Percentiles rank a stretch among this genome's conserved stretches.
Conservation (phyloP, 106 monocot genomes). For the Dactylorhiza incarnata region DNA sequence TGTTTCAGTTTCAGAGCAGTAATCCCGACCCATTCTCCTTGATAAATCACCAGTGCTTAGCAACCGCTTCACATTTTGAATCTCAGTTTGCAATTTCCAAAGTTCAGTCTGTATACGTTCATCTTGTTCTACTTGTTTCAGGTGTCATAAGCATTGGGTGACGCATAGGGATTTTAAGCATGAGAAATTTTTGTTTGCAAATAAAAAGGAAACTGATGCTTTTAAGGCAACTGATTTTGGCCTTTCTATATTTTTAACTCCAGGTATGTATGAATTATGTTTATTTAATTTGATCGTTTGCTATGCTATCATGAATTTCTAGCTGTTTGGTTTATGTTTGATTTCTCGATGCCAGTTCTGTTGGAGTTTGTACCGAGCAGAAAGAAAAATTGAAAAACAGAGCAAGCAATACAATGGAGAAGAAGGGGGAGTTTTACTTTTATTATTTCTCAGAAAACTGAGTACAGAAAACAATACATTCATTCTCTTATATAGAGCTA, state of each 20-base stretch:
- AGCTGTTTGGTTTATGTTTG: too few relatives aligned
- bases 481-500: too few relatives aligned
- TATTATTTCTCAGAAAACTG: too few relatives aligned
- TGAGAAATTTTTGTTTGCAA: constrained; percentile 71
- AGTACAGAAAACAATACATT: too few relatives aligned
- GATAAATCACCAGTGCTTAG: constrained; percentile 27
- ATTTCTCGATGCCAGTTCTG: too few relatives aligned
- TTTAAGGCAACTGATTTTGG: constrained; percentile 75
- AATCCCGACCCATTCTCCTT: constrained; percentile 31
- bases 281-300: too few relatives aligned
- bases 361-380: too few relatives aligned
- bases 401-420: too few relatives aligned
- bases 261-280: constrained; percentile 32
- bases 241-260: constrained; percentile 61
- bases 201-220: constrained; percentile 51
- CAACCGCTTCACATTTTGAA: constrained; percentile 46
- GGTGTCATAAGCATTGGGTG: constrained; percentile 68
- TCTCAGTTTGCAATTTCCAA: constrained; percentile 45
- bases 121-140: constrained; percentile 8
- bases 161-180: constrained; percentile 73
- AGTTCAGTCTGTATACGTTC: not conserved
- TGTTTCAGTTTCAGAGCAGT: constrained; percentile 91
- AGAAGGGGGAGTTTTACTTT: too few relatives aligned
- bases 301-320: too few relatives aligned
- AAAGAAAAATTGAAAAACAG: too few relatives aligned